Percentiles rank a stretch among this genome's conserved stretches.
Evolutionary conservation across 441 rosid species (phyloP).

Genomic region (Erodium texanum): DNA sequence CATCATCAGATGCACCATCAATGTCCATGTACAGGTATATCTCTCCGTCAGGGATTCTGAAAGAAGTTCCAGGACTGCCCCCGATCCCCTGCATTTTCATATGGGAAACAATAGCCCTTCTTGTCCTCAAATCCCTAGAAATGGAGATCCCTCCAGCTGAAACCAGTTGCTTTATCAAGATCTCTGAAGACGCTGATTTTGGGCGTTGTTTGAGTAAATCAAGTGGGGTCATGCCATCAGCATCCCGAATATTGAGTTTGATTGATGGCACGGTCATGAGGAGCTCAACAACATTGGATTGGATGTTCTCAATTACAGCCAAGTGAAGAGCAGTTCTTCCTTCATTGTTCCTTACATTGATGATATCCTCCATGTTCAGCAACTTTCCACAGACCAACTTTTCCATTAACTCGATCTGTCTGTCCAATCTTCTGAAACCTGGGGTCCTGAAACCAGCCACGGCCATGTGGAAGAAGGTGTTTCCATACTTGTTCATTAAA

Average conservation of each 20-base stretch:
- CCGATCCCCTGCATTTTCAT: constrained; percentile 49
- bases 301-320: constrained; percentile 64
- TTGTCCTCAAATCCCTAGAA: constrained; percentile 28
- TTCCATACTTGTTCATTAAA: constrained; percentile 45
- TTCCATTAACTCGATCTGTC: constrained; percentile 63
- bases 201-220: constrained; percentile 72
- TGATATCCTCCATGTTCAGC: constrained; percentile 36
- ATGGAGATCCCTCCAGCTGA: constrained; percentile 73
- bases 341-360: constrained; percentile 55
- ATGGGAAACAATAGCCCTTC: constrained; percentile 38
- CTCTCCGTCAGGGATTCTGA: constrained; percentile 78
- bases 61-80: constrained; percentile 77
- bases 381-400: constrained; percentile 35
- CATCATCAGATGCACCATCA: constrained; percentile 25
- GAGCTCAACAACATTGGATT: constrained; percentile 53
- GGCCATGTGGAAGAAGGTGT: constrained; percentile 79
- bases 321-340: constrained; percentile 78
- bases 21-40: constrained; percentile 59
- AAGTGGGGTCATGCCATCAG: constrained; percentile 64
- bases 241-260: constrained; percentile 56
- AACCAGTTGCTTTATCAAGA: constrained; percentile 65
- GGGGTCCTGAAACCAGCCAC: constrained; percentile 68
- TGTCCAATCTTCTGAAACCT: constrained; percentile 69
- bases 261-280: constrained; percentile 49
- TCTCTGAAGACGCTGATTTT: constrained; percentile 55